Evolutionary conservation across 2,329 filamentous ascomycete species (phyloP).

Genomic region (Grosmannia huntii): DNA sequence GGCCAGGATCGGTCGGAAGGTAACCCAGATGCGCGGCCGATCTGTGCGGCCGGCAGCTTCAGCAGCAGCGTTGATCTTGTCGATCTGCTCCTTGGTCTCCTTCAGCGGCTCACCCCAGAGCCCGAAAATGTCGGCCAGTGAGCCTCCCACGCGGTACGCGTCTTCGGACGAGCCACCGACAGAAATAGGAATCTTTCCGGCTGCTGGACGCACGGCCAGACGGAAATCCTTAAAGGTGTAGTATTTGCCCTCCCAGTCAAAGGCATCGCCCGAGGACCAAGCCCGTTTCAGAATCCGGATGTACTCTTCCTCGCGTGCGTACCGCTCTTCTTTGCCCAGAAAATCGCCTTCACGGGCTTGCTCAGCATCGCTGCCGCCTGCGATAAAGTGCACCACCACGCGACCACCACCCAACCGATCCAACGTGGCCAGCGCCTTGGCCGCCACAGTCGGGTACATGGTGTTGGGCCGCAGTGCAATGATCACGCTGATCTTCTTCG

Average conservation of each 20-base stretch:
- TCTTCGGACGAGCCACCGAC: constrained; percentile 47
- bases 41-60: constrained; percentile 43
- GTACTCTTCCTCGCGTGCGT: constrained; percentile 46
- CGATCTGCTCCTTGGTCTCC: constrained; percentile 50
- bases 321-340: constrained; percentile 42
- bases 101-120: constrained; percentile 52
- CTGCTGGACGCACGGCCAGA: constrained; percentile 38
- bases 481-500: constrained; percentile 47
- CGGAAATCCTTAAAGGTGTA: constrained; percentile 47
- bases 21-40: constrained; percentile 48
- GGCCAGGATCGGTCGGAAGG: constrained; percentile 47
- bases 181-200: constrained; percentile 42
- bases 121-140: constrained; percentile 48
- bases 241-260: constrained; percentile 48
- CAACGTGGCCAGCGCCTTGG: constrained; percentile 47
- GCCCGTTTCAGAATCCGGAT: constrained; percentile 46
- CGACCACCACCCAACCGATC: constrained; percentile 45
- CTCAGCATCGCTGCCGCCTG: constrained; percentile 46
- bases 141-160: constrained; percentile 46
- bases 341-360: constrained; percentile 50
- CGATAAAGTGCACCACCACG: constrained; percentile 47
- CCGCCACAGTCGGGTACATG: constrained; percentile 47
- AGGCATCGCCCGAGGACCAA: constrained; percentile 42
- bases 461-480: constrained; percentile 51
- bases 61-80: constrained; percentile 44